phyloP scores from a whole-genome alignment of 768 basidiomycete genomes.

The Zangia roseola region DNA sequence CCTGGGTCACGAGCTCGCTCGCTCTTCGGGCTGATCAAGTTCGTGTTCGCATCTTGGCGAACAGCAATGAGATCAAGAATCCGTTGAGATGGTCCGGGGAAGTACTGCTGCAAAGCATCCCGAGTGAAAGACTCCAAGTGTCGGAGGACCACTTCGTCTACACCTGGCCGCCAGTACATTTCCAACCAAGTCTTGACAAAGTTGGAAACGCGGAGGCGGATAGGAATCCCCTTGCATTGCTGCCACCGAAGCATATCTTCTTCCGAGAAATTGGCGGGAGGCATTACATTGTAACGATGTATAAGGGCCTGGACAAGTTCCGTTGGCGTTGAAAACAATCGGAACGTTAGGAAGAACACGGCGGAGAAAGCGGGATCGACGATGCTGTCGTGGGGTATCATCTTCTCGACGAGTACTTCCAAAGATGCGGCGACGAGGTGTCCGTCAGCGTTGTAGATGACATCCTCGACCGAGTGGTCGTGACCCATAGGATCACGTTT shows the following conservation, averaged over 20 bases:
- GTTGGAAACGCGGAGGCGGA: constrained; percentile 88
- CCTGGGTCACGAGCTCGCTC: constrained; percentile 74
- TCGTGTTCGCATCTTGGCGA: constrained; percentile 49
- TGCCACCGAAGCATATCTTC: constrained; percentile 76
- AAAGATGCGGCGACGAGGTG: constrained; percentile 89
- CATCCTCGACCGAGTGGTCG: constrained; percentile 81
- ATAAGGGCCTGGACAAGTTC: constrained; percentile 79
- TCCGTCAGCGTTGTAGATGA: constrained; percentile 88
- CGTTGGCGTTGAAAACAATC: constrained; percentile 78
- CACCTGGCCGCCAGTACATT: constrained; percentile 77
- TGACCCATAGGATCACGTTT: constrained; percentile 49
- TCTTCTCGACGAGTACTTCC: constrained; percentile 88
- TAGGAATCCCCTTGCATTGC: constrained; percentile 83
- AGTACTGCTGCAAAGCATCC: constrained; percentile 59
- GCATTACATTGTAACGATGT: constrained; percentile 77
- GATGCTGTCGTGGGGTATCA: constrained; percentile 92
- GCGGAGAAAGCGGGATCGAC: constrained; percentile 85
- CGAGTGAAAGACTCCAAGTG: constrained; percentile 58
- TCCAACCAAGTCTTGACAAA: constrained; percentile 96
- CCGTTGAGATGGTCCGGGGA: constrained; percentile 67
- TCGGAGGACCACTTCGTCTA: constrained; percentile 66
- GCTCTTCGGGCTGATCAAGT: constrained; percentile 52
- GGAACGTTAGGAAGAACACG: constrained; percentile 95
- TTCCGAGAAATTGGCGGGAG: constrained; percentile 54
- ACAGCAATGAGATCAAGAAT: constrained; percentile 66